Evolutionary conservation across 2,329 filamentous ascomycete species (phyloP).

Genomic region (Ceratocystis eucalypticola): DNA sequence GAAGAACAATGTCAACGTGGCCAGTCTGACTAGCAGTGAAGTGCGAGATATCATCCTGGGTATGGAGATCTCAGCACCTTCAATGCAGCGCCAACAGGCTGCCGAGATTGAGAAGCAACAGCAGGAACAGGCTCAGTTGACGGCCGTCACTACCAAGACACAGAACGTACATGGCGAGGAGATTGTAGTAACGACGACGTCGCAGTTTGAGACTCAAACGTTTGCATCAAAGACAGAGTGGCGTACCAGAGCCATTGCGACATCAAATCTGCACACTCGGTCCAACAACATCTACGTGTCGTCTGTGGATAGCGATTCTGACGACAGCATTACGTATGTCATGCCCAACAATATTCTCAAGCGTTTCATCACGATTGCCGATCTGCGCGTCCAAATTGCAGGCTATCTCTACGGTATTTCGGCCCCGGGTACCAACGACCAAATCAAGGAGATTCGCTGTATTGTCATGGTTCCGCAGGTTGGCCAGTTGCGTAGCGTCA

Average conservation of each 20-base stretch:
- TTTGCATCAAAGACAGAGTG: constrained; percentile 99
- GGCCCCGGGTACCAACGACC: constrained; percentile 86
- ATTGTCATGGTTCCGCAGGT: constrained; percentile 98
- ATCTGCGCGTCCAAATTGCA: constrained; percentile 89
- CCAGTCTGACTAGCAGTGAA: constrained; percentile 90
- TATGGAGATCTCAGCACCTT: constrained; percentile 98
- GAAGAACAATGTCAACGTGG: constrained; percentile 99
- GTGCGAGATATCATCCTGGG: constrained; percentile 96
- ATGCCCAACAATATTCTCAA: constrained; percentile 99
- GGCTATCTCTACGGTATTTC: constrained; percentile 91
- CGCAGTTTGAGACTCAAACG: constrained; percentile 92
- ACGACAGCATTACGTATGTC: constrained; percentile 77
- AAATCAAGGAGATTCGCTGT: constrained; percentile 91
- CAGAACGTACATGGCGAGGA: constrained; percentile 95
- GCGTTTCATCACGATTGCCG: constrained; percentile 93
- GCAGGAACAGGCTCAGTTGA: constrained; percentile 90
- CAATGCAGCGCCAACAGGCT: constrained; percentile 94
- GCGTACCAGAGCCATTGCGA: constrained; percentile 92
- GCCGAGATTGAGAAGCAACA: constrained; percentile 99
- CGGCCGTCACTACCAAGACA: constrained; percentile 94
- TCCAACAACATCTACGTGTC: constrained; percentile 99
- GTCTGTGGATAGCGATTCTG: constrained; percentile 80
- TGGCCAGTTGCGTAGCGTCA: constrained; percentile 80
- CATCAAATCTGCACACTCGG: constrained; percentile 82
- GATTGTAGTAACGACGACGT: constrained; percentile 95